phyloP scores from a whole-genome alignment of 192 early-diverging fungal genomes.

The Coemansia sp. region DNA sequence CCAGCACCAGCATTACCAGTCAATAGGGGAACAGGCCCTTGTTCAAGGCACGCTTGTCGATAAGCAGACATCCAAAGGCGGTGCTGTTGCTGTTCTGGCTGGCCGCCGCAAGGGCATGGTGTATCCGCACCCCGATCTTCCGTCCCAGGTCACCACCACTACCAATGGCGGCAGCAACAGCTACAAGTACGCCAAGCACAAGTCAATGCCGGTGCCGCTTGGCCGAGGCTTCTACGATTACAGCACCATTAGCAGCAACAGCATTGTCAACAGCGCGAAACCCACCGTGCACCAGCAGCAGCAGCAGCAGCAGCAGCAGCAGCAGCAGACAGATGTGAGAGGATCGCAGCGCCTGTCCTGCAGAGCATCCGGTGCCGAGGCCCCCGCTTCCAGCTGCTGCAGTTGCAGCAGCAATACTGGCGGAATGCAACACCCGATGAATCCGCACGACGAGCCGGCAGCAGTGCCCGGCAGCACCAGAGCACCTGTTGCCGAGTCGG shows the following conservation, averaged over 20 bases:
- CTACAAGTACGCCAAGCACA: constrained; percentile 23
- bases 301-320: not conserved
- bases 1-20: no score
- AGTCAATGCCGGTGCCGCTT: constrained; percentile 28
- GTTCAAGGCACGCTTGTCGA: not conserved
- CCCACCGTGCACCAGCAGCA: constrained; percentile 5
- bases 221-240: not conserved
- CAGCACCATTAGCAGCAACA: constrained; percentile 5
- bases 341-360: no score
- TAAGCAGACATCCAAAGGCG: not conserved
- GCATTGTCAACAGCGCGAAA: not conserved
- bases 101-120: not conserved
- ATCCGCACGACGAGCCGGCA: no score
- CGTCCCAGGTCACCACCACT: not conserved
- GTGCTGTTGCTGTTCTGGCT: not conserved
- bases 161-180: not conserved
- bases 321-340: no score
- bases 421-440: no score
- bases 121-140: not conserved
- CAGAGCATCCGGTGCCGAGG: no score
- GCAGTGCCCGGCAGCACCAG: no score
- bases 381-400: no score
- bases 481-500: no score
- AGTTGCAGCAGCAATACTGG: no score
- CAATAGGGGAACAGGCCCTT: no score